These are phyloP conservation scores for Juncus effusus DNA, from an alignment of 176 grass and related monocot species.

Conservation along the genomic window DNA sequence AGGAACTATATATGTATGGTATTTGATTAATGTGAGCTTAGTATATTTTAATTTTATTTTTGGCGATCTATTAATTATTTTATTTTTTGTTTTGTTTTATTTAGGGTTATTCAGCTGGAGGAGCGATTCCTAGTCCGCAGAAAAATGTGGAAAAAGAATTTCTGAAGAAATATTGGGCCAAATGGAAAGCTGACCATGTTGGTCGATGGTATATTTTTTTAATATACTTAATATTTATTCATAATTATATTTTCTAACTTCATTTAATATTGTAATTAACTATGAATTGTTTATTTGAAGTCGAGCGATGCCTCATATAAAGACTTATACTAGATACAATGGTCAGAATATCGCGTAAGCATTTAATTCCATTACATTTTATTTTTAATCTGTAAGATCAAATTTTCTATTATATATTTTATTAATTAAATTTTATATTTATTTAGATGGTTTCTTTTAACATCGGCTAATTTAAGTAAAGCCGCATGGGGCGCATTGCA, in stretches of 20 bases:
- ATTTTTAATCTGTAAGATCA: neutral
- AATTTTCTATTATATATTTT: neutral
- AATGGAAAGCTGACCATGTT: slow-evolving; percentile 82
- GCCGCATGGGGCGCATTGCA: slow-evolving; percentile 95
- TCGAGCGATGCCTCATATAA: slow-evolving; percentile 91
- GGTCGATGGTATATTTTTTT: slow-evolving; percentile 59
- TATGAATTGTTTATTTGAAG: slow-evolving; percentile 36
- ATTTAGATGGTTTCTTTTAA: slow-evolving; percentile 91
- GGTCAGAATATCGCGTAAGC: slow-evolving; percentile 83
- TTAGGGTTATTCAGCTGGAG: slow-evolving; percentile 89
- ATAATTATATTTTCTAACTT: slow-evolving; percentile 10
- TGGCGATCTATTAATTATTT: too few relatives aligned
- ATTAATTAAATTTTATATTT: neutral
- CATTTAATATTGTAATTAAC: neutral
- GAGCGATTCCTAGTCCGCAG: slow-evolving; percentile 93
- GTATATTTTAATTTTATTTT: too few relatives aligned
- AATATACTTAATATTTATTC: slow-evolving; percentile 28
- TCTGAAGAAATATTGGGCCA: slow-evolving; percentile 89
- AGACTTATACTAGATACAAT: slow-evolving; percentile 86
- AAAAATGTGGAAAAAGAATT: slow-evolving; percentile 96
- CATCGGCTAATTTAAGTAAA: slow-evolving; percentile 93
- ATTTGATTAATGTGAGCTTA: too few relatives aligned
- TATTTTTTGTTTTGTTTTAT: slow-evolving; percentile 22
- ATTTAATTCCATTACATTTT: neutral
- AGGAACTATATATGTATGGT: too few relatives aligned